Evolutionary conservation across 179 eudicot species (phyloP).

Genomic region (Spergularia azorica): DNA sequence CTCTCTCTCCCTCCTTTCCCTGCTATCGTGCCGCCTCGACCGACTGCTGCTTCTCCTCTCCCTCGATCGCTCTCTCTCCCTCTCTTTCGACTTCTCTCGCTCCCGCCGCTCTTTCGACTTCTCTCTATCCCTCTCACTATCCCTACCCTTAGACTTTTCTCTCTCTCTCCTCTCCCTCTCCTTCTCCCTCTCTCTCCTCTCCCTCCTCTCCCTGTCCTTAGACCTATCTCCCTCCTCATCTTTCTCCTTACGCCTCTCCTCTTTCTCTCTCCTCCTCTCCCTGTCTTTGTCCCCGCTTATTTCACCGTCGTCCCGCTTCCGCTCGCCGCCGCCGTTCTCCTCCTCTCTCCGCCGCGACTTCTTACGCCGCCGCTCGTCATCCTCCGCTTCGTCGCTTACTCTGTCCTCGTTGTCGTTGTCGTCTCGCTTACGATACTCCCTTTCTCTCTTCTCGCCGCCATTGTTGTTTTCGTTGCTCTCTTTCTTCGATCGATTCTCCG

Average conservation of each 20-base stretch:
- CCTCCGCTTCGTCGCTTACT: conserved; percentile 38
- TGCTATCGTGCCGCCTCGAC: conserved; percentile 28
- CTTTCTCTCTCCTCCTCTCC: background rate
- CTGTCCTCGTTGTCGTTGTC: background rate
- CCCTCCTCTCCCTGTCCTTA: conserved; percentile 21
- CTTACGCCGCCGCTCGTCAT: conserved; percentile 39
- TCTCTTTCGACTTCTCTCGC: conserved; percentile 13
- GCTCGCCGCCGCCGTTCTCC: conserved; percentile 37
- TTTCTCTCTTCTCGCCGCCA: conserved; percentile 44
- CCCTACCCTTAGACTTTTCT: conserved; percentile 29
- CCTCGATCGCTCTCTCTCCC: conserved; percentile 15
- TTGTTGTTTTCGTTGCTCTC: conserved; percentile 15
- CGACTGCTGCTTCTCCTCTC: conserved; percentile 32
- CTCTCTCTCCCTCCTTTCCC: conserved; percentile 29
- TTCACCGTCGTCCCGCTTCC: conserved; percentile 33
- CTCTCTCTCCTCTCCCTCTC: conserved; percentile 31
- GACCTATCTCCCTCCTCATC: conserved; percentile 20
- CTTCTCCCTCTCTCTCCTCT: conserved; percentile 6
- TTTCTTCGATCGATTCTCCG: conserved; percentile 34
- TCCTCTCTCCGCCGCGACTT: conserved; percentile 33
- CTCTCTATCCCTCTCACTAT: conserved; percentile 10
- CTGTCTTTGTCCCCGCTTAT: conserved; percentile 32
- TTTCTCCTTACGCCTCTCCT: conserved; percentile 6
- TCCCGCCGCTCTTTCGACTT: background rate
- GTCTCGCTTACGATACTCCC: conserved; percentile 42